Evolutionary conservation across 148 eudicot species (phyloP).

Genomic region (Arbutus unedo): DNA sequence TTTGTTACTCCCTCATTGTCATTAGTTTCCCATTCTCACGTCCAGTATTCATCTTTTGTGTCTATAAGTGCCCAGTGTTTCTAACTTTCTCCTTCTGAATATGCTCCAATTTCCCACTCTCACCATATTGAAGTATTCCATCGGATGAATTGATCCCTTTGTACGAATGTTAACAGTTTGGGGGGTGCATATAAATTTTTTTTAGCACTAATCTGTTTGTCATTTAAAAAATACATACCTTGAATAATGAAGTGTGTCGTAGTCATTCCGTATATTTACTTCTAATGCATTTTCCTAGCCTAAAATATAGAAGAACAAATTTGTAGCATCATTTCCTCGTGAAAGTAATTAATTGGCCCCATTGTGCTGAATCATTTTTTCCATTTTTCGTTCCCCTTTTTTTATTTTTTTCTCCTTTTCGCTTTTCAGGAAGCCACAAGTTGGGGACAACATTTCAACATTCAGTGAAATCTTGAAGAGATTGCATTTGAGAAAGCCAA

Average conservation of each 20-base stretch:
- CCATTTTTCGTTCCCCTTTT: no score
- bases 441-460: neutral
- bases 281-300: neutral
- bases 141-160: neutral
- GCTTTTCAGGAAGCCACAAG: neutral
- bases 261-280: neutral
- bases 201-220: neutral
- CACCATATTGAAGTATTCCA: neutral
- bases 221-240: neutral
- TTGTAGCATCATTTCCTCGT: neutral
- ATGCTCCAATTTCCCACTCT: neutral
- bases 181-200: neutral
- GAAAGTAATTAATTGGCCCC: no score
- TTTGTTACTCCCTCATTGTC: neutral
- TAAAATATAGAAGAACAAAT: neutral
- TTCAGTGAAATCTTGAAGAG: neutral
- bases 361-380: no score
- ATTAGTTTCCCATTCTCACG: neutral
- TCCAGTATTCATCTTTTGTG: neutral
- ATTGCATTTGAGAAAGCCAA: conserved; percentile 3
- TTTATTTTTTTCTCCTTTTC: neutral
- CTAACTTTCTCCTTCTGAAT: neutral
- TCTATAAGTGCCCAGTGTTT: neutral
- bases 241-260: neutral
- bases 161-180: neutral